A percentile compares a stretch with the other conserved stretches of the same genome.
phyloP scores from a whole-genome alignment of 805 yeast species.

The Kodamaea restingae region DNA sequence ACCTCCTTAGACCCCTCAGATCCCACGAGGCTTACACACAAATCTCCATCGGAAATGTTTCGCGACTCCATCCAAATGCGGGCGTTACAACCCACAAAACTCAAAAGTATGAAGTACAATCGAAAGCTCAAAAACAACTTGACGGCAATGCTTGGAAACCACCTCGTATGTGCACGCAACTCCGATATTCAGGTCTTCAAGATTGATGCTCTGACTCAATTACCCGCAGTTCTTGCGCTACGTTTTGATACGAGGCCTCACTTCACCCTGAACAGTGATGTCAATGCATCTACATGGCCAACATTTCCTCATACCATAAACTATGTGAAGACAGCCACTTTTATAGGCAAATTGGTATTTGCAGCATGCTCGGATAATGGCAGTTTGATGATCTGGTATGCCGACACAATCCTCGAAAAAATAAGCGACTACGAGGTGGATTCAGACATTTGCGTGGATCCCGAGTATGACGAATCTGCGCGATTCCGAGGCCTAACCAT shows the following conservation, averaged over 20 bases:
- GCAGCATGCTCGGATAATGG: conserved; percentile 57
- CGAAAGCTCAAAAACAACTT: conserved; percentile 42
- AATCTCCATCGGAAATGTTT: conserved; percentile 36
- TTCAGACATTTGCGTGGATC: not conserved
- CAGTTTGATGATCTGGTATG: conserved; percentile 33
- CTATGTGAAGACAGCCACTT: conserved; percentile 34
- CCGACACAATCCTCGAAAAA: conserved; percentile 19
- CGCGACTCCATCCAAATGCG: conserved; percentile 28
- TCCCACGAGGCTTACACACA: conserved; percentile 16
- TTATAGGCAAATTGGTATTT: conserved; percentile 41
- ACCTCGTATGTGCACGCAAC: conserved; percentile 29
- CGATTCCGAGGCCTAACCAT: conserved; percentile 19
- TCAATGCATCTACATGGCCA: conserved; percentile 48
- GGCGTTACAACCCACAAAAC: conserved; percentile 18
- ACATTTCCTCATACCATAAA: conserved; percentile 56
- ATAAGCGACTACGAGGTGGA: not conserved
- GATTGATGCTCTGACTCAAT: conserved; percentile 24
- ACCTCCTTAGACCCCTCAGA: conserved; percentile 13
- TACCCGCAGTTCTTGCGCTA: conserved; percentile 27
- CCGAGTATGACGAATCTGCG: conserved; percentile 2
- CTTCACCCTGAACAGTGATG: conserved; percentile 37
- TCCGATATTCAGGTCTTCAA: conserved; percentile 34
- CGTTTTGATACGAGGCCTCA: conserved; percentile 41
- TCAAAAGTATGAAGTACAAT: conserved; percentile 21
- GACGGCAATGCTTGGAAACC: conserved; percentile 21